A percentile compares a stretch with the other conserved stretches of the same genome.
phyloP scores from a whole-genome alignment of 352 stramenopile species.

The Globisporangium rhizosaccharum region DNA sequence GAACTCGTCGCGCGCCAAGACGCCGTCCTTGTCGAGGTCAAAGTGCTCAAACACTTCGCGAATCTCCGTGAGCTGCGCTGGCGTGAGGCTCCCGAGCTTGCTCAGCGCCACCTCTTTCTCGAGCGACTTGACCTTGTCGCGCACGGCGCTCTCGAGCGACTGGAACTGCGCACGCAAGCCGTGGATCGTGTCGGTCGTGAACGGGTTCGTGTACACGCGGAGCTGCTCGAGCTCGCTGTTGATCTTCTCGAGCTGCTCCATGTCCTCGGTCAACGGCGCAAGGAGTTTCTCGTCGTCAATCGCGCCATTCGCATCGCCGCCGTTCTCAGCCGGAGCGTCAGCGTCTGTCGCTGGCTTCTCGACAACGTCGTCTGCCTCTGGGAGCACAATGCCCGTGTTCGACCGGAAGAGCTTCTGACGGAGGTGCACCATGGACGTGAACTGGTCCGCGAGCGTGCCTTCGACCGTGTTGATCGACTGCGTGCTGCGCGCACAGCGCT shows the following conservation, averaged over 20 bases:
- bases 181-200: conserved; percentile 89
- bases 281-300: conserved; percentile 21
- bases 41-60: conserved; percentile 90
- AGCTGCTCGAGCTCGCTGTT: conserved; percentile 77
- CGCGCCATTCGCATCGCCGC: background rate
- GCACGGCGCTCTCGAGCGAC: conserved; percentile 72
- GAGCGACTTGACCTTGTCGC: conserved; percentile 83
- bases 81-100: conserved; percentile 77
- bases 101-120: conserved; percentile 86
- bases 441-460: conserved; percentile 71
- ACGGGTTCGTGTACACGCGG: conserved; percentile 86
- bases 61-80: conserved; percentile 83
- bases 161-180: conserved; percentile 77
- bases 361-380: conserved; percentile 21
- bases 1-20: conserved; percentile 85
- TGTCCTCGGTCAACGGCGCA: conserved; percentile 54
- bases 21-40: conserved; percentile 82
- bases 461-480: conserved; percentile 78
- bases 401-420: conserved; percentile 63
- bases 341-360: conserved; percentile 12
- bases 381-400: conserved; percentile 37
- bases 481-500: conserved; percentile 64
- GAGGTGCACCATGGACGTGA: conserved; percentile 71
- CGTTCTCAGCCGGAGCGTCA: conserved; percentile 4
- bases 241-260: conserved; percentile 81